phyloP scores from a whole-genome alignment of 768 basidiomycete genomes.

The Naganishia kalamii region DNA sequence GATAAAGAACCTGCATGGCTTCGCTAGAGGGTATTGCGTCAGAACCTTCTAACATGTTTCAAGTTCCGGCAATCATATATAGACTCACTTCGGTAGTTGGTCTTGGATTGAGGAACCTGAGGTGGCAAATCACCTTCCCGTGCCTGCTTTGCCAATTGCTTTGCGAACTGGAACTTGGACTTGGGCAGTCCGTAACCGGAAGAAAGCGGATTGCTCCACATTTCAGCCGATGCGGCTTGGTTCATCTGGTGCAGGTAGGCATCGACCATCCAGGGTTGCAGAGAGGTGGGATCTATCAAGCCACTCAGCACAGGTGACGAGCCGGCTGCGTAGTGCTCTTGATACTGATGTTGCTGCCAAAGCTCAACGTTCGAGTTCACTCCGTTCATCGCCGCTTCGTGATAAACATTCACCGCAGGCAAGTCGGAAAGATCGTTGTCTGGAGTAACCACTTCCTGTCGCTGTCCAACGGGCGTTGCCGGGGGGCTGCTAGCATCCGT shows the following conservation, averaged over 20 bases:
- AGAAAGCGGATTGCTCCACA: slow-evolving; percentile 2
- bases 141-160: slow-evolving; percentile 6
- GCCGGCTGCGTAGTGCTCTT: neutral
- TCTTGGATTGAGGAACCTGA: slow-evolving; percentile 25
- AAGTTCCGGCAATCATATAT: neutral
- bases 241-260: neutral
- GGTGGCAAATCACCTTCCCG: slow-evolving; percentile 11
- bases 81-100: slow-evolving; percentile 41
- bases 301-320: neutral
- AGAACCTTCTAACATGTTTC: neutral
- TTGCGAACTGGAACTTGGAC: neutral
- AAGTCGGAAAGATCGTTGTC: neutral
- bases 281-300: neutral
- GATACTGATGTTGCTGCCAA: neutral
- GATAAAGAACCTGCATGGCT: slow-evolving; percentile 38
- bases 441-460: slow-evolving; percentile 1
- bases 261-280: slow-evolving; percentile 16
- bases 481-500: slow-evolving; percentile 19
- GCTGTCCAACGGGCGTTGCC: slow-evolving; percentile 10
- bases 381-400: neutral
- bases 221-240: neutral
- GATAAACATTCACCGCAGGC: neutral
- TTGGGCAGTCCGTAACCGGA: neutral
- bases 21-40: slow-evolving; percentile 23
- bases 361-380: neutral